These are phyloP conservation scores for Trichoderma harzianum DNA, from an alignment of 2,329 filamentous ascomycete species.

Conservation along the genomic window DNA sequence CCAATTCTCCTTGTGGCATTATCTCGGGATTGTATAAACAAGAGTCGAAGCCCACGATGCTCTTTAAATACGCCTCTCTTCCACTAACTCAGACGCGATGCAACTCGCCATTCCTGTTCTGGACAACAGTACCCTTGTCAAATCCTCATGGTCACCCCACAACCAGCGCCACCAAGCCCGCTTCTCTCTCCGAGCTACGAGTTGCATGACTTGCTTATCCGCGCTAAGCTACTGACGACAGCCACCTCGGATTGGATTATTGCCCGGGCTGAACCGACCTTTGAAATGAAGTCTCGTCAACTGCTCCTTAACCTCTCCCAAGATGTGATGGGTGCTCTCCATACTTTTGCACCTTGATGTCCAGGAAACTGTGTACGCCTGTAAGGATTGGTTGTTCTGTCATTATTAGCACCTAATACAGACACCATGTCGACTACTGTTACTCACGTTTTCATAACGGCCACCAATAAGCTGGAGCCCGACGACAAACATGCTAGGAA, in stretches of 20 bases:
- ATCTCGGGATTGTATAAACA: neutral
- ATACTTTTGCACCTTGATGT: neutral
- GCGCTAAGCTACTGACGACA: neutral
- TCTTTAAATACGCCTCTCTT: neutral
- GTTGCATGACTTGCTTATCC: neutral
- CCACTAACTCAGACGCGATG: neutral
- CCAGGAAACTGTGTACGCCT: neutral
- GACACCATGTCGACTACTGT: neutral
- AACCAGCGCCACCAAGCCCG: neutral
- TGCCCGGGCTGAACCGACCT: neutral
- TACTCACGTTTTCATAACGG: slow-evolving; percentile 8
- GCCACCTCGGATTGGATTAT: neutral
- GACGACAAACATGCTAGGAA: slow-evolving; percentile 11
- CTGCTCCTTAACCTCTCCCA: neutral
- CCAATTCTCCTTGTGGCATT: neutral
- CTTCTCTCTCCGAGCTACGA: neutral
- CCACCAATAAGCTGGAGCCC: slow-evolving; percentile 1
- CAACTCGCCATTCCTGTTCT: neutral
- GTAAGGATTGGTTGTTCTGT: neutral
- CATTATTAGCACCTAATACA: neutral
- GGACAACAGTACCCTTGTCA: slow-evolving; percentile 8
- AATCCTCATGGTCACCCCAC: neutral
- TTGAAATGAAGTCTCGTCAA: neutral
- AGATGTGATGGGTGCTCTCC: neutral
- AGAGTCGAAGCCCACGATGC: neutral